These are phyloP conservation scores for Chlamydomonas schloesseri DNA, from an alignment of 139 green algal species.

Conservation along the genomic window DNA sequence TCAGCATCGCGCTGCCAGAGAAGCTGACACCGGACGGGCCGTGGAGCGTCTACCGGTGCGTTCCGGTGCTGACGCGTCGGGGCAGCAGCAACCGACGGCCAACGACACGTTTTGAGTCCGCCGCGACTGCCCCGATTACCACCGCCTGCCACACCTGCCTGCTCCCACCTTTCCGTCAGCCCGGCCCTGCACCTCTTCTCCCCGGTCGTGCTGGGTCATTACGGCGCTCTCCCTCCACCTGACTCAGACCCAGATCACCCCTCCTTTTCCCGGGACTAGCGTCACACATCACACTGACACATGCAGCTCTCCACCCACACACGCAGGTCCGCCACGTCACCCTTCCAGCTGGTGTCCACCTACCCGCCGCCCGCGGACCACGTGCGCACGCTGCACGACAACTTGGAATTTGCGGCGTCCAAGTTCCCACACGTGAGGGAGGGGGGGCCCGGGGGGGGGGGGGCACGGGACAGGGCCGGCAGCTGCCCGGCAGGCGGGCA, in stretches of 20 bases:
- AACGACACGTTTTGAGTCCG: background rate
- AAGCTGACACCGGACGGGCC: constrained; percentile 71
- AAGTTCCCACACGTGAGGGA: constrained; percentile 76
- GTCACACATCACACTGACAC: too few relatives aligned
- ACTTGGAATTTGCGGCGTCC: constrained; percentile 79
- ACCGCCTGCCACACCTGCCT: too few relatives aligned
- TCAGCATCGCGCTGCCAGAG: constrained; percentile 78
- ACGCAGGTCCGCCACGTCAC: constrained; percentile 72
- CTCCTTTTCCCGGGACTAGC: too few relatives aligned
- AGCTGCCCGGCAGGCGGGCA: too few relatives aligned
- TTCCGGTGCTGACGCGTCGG: background rate
- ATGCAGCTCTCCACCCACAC: too few relatives aligned
- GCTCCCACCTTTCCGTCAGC: too few relatives aligned
- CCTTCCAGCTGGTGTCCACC: constrained; percentile 80
- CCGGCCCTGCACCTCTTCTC: too few relatives aligned
- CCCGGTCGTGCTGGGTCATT: background rate
- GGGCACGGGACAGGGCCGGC: too few relatives aligned
- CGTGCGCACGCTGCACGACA: constrained; percentile 93
- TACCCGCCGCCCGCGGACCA: constrained; percentile 82
- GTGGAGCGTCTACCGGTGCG: constrained; percentile 87
- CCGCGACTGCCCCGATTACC: background rate
- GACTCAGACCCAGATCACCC: too few relatives aligned
- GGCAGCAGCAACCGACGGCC: background rate
- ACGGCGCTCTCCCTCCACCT: too few relatives aligned
- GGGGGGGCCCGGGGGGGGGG: too few relatives aligned